Base-by-base conservation (phyloP, 192 early-diverging fungal genomes). In the Phlyctochytrium bullatum region DNA sequence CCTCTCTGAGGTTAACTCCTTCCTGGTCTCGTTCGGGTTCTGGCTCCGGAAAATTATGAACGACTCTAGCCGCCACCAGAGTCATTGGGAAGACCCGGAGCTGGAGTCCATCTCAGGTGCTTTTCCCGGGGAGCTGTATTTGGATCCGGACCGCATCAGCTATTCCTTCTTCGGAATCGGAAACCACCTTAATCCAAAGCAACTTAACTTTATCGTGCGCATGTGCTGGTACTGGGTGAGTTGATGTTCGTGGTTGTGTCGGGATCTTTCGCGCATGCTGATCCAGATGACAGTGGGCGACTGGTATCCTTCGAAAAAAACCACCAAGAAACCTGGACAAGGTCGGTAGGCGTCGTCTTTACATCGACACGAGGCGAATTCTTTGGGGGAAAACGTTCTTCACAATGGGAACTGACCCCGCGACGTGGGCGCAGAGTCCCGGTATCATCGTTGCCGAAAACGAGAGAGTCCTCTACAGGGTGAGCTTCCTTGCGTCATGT, bases 41-140 rank as follows among this genome's bases (percentile, higher is more conserved):
- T 57, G 54, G 54, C 12, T 57, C 12, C 12, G 27, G 27, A 57
- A 14, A 25, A 10, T 57, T 28, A 57, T 20, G 54, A 14, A 6
- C 6, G 40, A 47, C 20, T 47, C 40, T 20, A n/a, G n/a, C n/a
- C n/a, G n/a, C n/a, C n/a, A n/a, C n/a, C 10, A 47, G 10, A 14
- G 10, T 20, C 6, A 20, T 47, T 47, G 40, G 40, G 40, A 47
- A 20, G 20, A 47, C 10, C 20, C 20, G 40, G 40, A 47, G 20
- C 10, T 6, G 40, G 40, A 47, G 6, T 20, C 40, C 6, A 47
- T 20, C 20, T 14, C 20, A 10, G 54, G 54, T 10, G 54, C 54
- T 6, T 25, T 57, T 28, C 54, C 54, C 12, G 54, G 54, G 10
- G 54, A 57, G 27, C 54, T 57, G 27, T 57, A 57, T 25, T 25